phyloP scores from a whole-genome alignment of 768 basidiomycete genomes.

The Mycena capillaripes region DNA sequence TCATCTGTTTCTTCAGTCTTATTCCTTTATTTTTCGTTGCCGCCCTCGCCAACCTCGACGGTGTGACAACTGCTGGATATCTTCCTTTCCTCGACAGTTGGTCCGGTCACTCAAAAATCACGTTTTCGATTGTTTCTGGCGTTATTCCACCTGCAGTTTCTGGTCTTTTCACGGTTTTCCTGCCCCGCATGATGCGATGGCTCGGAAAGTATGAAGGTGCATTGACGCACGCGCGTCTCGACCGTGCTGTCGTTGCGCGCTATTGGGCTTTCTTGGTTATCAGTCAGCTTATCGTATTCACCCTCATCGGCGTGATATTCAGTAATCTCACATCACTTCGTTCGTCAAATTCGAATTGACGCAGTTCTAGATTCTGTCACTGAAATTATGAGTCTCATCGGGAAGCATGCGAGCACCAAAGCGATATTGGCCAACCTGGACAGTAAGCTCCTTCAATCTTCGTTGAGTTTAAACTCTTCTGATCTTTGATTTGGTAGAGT shows the following conservation, averaged over 20 bases:
- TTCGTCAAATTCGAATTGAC: background rate
- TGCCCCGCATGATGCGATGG: slow-evolving; percentile 85
- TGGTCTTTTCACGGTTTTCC: slow-evolving; percentile 78
- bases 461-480: background rate
- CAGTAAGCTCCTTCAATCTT: slow-evolving; percentile 40
- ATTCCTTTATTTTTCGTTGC: slow-evolving; percentile 87
- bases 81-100: slow-evolving; percentile 76
- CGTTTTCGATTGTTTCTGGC: slow-evolving; percentile 85
- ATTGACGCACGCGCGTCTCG: slow-evolving; percentile 72
- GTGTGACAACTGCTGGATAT: slow-evolving; percentile 66
- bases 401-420: slow-evolving; percentile 41
- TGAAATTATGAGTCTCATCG: slow-evolving; percentile 47
- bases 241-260: slow-evolving; percentile 83
- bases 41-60: slow-evolving; percentile 83
- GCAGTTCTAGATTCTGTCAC: slow-evolving; percentile 45
- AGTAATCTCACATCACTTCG: slow-evolving; percentile 51
- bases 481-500: slow-evolving; percentile 50
- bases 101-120: slow-evolving; percentile 65
- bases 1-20: slow-evolving; percentile 86
- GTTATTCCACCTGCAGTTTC: slow-evolving; percentile 86
- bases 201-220: slow-evolving; percentile 72
- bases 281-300: slow-evolving; percentile 89
- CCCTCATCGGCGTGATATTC: slow-evolving; percentile 81
- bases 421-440: slow-evolving; percentile 48
- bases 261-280: slow-evolving; percentile 91